phyloP scores from a whole-genome alignment of 176 grass and related monocot genomes.

The Rhynchospora tenuis region DNA sequence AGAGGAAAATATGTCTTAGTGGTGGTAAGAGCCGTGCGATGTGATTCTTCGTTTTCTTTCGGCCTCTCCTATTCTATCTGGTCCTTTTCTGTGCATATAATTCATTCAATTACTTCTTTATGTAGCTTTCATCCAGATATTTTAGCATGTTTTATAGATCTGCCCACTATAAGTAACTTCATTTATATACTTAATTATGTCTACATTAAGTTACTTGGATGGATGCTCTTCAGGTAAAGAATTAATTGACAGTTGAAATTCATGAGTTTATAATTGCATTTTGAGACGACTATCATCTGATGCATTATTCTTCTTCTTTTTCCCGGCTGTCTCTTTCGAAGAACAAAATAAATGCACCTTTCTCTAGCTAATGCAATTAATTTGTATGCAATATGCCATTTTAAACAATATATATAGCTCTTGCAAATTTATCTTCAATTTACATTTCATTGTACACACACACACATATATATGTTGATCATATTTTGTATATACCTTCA shows the following conservation, averaged over 20 bases:
- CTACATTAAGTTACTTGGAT: not conserved
- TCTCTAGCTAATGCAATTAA: too few species aligned
- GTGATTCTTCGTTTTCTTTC: not conserved
- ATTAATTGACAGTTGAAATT: not conserved
- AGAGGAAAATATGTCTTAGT: not conserved
- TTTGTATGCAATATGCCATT: too few species aligned
- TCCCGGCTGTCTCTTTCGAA: too few species aligned
- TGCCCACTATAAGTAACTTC: not conserved
- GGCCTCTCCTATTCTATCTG: not conserved
- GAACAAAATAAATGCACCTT: too few species aligned
- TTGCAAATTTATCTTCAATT: too few species aligned
- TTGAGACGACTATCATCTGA: not conserved
- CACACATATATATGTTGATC: too few species aligned
- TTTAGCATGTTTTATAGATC: not conserved
- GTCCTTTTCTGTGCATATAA: not conserved
- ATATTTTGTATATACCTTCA: not conserved
- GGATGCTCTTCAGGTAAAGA: not conserved
- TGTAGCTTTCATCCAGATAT: conserved; percentile 1
- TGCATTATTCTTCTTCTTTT: not conserved
- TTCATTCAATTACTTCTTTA: not conserved
- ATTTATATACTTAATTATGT: not conserved
- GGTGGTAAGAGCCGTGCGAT: not conserved
- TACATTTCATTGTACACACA: too few species aligned
- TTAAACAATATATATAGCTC: too few species aligned
- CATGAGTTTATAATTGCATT: not conserved